Base-by-base conservation (phyloP, 768 basidiomycete species). In the Suillus discolor region DNA sequence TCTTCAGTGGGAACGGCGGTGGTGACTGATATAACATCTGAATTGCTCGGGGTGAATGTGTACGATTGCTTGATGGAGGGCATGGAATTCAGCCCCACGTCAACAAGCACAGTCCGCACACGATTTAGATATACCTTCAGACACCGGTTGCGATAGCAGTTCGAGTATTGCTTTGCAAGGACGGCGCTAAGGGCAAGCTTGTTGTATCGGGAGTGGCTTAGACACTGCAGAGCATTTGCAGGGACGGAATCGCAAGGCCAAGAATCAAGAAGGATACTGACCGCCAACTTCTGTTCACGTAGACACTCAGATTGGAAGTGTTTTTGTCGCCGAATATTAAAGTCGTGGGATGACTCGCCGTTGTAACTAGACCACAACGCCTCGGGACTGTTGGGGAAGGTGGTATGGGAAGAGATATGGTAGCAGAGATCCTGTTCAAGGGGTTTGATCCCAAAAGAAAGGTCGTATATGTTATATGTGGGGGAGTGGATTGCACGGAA, bases 241-340 rank as follows among this genome's bases (percentile, higher is more conserved):
- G 67, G 57, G 39, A 64, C 64, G 0, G 41, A 64, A 28, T 59
- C 38, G n/a, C 62, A 49, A 44, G 73, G 73, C 73, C 73, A 73
- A 36, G 13, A 47, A 6, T 41, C 2, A 6, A 68, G 20, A 18
- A 71, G 60, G 9, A 38, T 5, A 23, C 62, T 8, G 12, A 62
- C 49, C 2, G 54, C 39, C 4, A 6, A 34, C 16, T 11, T 5
- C 23, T 54, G 47, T 41, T n/a, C 41, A 4, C 23, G 6, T 11
- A 61, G 20, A 11, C 55, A 57, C 16, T 49, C 31, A 1, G 13
- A n/a, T 25, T 60, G 41, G 38, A 57, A 70, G 25, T 15, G 25
- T 0, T 4, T 49, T 28, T 12, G 23, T 25, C 16, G 66, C 16
- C 61, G 67, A 13, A 3, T n/a, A 4, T 28, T 38, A 6, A 44